Percentiles rank a stretch among this genome's conserved stretches.
Conservation (phyloP, 768 basidiomycete genomes). For the Mycena haematopus region DNA sequence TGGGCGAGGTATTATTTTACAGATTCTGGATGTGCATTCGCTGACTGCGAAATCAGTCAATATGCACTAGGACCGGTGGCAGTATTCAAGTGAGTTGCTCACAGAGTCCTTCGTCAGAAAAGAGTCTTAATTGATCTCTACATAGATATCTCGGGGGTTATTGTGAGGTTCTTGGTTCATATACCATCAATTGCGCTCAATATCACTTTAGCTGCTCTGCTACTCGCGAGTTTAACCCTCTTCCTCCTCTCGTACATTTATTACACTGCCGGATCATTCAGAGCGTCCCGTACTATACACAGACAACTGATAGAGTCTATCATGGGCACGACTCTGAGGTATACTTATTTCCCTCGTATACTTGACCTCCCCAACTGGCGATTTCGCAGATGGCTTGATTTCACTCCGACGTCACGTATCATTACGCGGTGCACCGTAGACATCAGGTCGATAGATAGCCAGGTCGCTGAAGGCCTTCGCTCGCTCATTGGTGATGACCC, state of each 20-base stretch:
- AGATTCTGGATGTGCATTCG: not conserved
- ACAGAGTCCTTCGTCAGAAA: slow-evolving; percentile 12
- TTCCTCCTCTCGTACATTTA: slow-evolving; percentile 44
- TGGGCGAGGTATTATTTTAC: slow-evolving; percentile 39
- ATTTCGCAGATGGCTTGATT: slow-evolving; percentile 52
- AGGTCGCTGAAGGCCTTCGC: slow-evolving; percentile 37
- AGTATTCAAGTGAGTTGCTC: slow-evolving; percentile 42
- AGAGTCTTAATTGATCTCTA: not conserved
- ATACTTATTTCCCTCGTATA: not conserved
- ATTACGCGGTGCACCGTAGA: slow-evolving; percentile 75
- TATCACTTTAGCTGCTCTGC: slow-evolving; percentile 34
- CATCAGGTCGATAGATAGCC: slow-evolving; percentile 62
- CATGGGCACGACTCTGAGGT: slow-evolving; percentile 62
- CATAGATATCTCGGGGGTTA: slow-evolving; percentile 24
- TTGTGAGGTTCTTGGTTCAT: not conserved
- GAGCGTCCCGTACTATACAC: slow-evolving; percentile 65
- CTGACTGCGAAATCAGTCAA: slow-evolving; percentile 34
- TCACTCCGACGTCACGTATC: slow-evolving; percentile 58
- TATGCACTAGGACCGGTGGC: slow-evolving; percentile 46
- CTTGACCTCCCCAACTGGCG: not conserved
- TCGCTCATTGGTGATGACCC: slow-evolving; percentile 35
- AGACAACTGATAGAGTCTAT: slow-evolving; percentile 56
- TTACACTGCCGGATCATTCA: slow-evolving; percentile 55
- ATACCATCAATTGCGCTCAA: not conserved
- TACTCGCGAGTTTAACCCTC: slow-evolving; percentile 37